Evolutionary conservation across 2,329 filamentous ascomycete species (phyloP).

Genomic region (Pseudocercospora crystallina): DNA sequence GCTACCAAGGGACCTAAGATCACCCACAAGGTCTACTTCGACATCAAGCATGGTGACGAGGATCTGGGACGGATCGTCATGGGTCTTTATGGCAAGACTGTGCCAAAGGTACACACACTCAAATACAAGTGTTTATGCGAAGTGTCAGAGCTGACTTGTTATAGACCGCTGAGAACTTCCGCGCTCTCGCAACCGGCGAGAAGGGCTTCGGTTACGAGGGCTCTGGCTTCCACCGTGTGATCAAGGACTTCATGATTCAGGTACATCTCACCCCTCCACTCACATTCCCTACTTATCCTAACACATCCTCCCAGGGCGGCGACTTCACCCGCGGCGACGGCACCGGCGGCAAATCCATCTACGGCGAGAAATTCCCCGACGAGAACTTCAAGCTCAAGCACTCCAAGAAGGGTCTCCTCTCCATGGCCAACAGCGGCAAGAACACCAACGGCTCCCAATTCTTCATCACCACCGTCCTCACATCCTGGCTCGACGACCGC

Average conservation of each 20-base stretch:
- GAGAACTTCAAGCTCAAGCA: slow-evolving; percentile 97
- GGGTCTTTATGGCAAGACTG: slow-evolving; percentile 83
- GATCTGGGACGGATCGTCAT: slow-evolving; percentile 73
- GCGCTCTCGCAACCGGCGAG: slow-evolving; percentile 78
- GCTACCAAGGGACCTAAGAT: slow-evolving; percentile 72
- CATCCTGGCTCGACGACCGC: slow-evolving; percentile 76
- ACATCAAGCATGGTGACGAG: slow-evolving; percentile 75
- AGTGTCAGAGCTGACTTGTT: slow-evolving; percentile 4
- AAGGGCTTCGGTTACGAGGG: slow-evolving; percentile 82
- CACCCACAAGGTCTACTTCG: slow-evolving; percentile 69
- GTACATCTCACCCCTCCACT: slow-evolving; percentile 32
- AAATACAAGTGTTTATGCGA: too few species aligned
- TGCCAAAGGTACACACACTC: slow-evolving; percentile 62
- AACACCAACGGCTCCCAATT: slow-evolving; percentile 89
- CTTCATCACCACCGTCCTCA: slow-evolving; percentile 84
- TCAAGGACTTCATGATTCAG: slow-evolving; percentile 90
- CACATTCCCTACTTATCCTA: neutral
- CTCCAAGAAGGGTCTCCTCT: slow-evolving; percentile 77
- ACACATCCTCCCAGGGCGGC: slow-evolving; percentile 61
- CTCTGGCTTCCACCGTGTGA: slow-evolving; percentile 84
- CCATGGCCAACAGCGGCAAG: slow-evolving; percentile 81
- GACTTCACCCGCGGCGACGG: slow-evolving; percentile 82
- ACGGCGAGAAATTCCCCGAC: slow-evolving; percentile 78
- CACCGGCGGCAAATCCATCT: slow-evolving; percentile 86
- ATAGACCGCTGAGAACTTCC: slow-evolving; percentile 70